Evolutionary conservation across 2,329 filamentous ascomycete genomes (phyloP).

Genomic region (Cytospora schulzeri): DNA sequence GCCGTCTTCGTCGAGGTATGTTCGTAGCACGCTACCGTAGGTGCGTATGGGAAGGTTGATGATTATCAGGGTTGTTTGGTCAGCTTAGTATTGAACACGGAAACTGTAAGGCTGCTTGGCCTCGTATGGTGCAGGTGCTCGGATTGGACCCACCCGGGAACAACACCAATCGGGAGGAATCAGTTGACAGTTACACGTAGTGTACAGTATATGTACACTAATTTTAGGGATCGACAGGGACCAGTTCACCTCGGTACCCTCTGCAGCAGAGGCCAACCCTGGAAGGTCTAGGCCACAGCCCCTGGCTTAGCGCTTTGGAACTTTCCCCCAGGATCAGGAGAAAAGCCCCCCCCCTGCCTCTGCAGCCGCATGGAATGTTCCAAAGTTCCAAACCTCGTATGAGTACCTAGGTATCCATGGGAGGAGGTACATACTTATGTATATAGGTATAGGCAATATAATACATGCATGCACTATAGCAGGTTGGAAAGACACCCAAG

Average conservation of each 20-base stretch:
- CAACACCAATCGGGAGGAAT: constrained; percentile 17
- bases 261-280: neutral
- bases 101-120: constrained; percentile 13
- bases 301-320: neutral
- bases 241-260: neutral
- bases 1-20: neutral
- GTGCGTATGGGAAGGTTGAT: neutral
- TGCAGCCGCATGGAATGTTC: neutral
- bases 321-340: neutral
- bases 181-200: constrained; percentile 12
- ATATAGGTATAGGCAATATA: too few relatives aligned
- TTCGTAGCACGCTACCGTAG: neutral
- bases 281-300: neutral
- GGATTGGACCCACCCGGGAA: too few relatives aligned
- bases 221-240: constrained; percentile 25
- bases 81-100: constrained; percentile 1
- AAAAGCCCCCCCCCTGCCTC: neutral
- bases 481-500: neutral
- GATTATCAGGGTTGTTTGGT: constrained; percentile 2
- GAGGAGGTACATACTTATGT: too few relatives aligned
- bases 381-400: neutral
- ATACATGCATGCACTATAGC: too few relatives aligned
- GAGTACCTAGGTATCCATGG: neutral
- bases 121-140: neutral
- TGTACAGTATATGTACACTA: too few relatives aligned